Conservation (phyloP, 441 rosid species). For the Gossypium lobatum region DNA sequence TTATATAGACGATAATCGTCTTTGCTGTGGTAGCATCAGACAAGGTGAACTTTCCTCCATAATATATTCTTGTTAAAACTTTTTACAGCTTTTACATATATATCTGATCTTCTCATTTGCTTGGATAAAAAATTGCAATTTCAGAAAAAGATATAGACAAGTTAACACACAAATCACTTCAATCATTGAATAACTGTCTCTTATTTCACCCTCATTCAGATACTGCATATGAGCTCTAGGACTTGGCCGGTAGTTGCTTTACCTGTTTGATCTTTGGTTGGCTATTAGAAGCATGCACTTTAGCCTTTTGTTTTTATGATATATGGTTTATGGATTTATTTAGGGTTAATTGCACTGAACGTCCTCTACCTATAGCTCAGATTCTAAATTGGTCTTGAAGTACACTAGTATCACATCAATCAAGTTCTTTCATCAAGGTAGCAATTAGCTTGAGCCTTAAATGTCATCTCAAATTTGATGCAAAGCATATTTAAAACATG, state of each 20-base stretch:
- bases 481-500: too few species aligned
- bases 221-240: not conserved
- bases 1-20: slow-evolving; percentile 77
- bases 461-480: too few species aligned
- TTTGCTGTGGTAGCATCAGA: slow-evolving; percentile 81
- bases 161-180: not conserved
- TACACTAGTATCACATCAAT: too few species aligned
- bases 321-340: not conserved
- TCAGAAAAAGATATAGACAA: not conserved
- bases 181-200: not conserved
- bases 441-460: too few species aligned
- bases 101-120: not conserved
- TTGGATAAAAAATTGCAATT: slow-evolving; percentile 2
- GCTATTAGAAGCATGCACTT: not conserved
- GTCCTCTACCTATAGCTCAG: too few species aligned
- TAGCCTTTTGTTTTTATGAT: not conserved
- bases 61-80: not conserved
- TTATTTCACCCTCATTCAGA: not conserved
- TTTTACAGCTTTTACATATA: not conserved
- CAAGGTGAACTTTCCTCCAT: slow-evolving; percentile 52
- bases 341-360: too few species aligned
- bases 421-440: too few species aligned
- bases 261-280: not conserved
- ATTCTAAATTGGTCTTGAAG: too few species aligned
- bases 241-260: not conserved